phyloP scores from a whole-genome alignment of 768 basidiomycete species.

The Hydnomerulius pinastri region DNA sequence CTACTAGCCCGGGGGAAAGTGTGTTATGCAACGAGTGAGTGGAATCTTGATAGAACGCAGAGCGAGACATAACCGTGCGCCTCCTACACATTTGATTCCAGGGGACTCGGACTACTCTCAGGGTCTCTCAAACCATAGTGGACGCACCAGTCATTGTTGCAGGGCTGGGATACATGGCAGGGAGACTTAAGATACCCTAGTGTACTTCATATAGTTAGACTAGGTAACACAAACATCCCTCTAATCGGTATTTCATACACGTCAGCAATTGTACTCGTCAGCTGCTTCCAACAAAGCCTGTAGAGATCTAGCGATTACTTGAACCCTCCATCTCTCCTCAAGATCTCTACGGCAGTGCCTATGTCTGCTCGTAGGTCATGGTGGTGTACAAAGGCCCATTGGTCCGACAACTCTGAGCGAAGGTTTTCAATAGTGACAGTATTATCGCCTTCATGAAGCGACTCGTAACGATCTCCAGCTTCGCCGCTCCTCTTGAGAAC shows the following conservation, averaged over 20 bases:
- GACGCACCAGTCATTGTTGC: too few relatives aligned
- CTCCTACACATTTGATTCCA: too few relatives aligned
- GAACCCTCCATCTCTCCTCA: conserved; percentile 9
- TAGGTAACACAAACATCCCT: too few relatives aligned
- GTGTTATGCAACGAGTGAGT: background rate
- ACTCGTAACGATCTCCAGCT: conserved; percentile 44
- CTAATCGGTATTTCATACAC: too few relatives aligned
- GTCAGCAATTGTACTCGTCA: too few relatives aligned
- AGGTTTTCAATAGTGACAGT: conserved; percentile 31
- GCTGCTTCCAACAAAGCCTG: too few relatives aligned
- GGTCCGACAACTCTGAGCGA: conserved; percentile 35
- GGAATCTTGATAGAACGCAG: background rate
- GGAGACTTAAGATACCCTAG: too few relatives aligned
- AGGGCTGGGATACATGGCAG: too few relatives aligned
- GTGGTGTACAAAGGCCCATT: conserved; percentile 53
- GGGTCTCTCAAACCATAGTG: too few relatives aligned
- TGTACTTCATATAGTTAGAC: too few relatives aligned
- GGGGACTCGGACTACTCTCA: background rate
- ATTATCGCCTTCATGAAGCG: conserved; percentile 32
- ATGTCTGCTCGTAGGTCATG: conserved; percentile 48
- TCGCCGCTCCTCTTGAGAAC: conserved; percentile 44
- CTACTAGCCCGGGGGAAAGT: conserved; percentile 1
- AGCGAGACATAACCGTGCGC: too few relatives aligned
- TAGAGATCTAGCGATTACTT: background rate
- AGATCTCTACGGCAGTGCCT: conserved; percentile 27